phyloP scores from a whole-genome alignment of 2,329 filamentous ascomycete genomes.

The Alternaria brassicicola region DNA sequence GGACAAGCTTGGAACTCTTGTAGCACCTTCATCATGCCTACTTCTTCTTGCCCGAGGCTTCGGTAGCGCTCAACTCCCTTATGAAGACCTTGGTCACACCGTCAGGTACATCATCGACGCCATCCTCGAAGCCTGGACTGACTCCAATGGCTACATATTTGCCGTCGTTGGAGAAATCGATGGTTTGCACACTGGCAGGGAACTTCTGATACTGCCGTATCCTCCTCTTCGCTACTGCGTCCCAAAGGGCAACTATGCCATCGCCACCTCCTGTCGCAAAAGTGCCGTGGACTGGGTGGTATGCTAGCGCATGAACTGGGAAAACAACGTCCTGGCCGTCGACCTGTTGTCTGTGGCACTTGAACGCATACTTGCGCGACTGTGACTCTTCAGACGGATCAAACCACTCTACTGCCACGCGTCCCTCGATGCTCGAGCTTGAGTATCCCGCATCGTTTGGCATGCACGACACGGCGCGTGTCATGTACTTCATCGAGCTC shows the following conservation, averaged over 20 bases:
- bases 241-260: slow-evolving; percentile 91
- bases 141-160: slow-evolving; percentile 78
- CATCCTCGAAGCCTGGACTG: slow-evolving; percentile 87
- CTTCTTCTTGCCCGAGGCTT: slow-evolving; percentile 86
- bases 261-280: slow-evolving; percentile 92
- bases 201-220: slow-evolving; percentile 90
- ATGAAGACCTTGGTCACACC: slow-evolving; percentile 76
- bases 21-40: slow-evolving; percentile 11
- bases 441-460: slow-evolving; percentile 94
- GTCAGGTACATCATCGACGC: slow-evolving; percentile 79
- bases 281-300: slow-evolving; percentile 81
- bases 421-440: slow-evolving; percentile 88
- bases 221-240: slow-evolving; percentile 86
- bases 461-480: slow-evolving; percentile 92
- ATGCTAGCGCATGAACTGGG: slow-evolving; percentile 87
- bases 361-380: slow-evolving; percentile 96
- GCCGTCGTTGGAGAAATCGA: slow-evolving; percentile 79
- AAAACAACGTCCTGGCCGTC: slow-evolving; percentile 82
- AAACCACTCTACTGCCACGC: slow-evolving; percentile 98
- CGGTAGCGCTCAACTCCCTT: slow-evolving; percentile 81
- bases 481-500: slow-evolving; percentile 95
- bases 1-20: not conserved
- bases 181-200: slow-evolving; percentile 74
- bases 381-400: slow-evolving; percentile 87
- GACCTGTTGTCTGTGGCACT: slow-evolving; percentile 85